Conservation (phyloP, 345 rosid species). For the Excoecaria agallocha region DNA sequence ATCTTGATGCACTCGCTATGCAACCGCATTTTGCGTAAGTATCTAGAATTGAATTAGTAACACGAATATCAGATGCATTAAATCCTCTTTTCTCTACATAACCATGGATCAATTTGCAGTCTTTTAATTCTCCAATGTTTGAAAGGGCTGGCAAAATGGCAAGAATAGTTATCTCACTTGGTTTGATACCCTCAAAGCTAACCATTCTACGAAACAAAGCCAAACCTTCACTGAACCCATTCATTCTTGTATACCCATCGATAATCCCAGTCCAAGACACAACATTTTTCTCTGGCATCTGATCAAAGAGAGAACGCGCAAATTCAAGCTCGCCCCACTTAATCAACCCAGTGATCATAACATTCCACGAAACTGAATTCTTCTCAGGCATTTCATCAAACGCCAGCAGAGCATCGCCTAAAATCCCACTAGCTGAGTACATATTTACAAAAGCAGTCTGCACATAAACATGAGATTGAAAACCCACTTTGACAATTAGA, state of each 20-base stretch:
- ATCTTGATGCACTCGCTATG: slow-evolving; percentile 48
- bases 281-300: slow-evolving; percentile 60
- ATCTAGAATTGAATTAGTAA: slow-evolving; percentile 60
- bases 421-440: slow-evolving; percentile 38
- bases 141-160: slow-evolving; percentile 65
- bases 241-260: slow-evolving; percentile 63
- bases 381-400: slow-evolving; percentile 71
- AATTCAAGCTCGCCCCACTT: slow-evolving; percentile 53
- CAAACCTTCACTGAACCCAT: slow-evolving; percentile 50
- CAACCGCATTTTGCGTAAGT: slow-evolving; percentile 78
- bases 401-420: slow-evolving; percentile 37
- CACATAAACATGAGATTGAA: slow-evolving; percentile 57
- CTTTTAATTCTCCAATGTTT: slow-evolving; percentile 42
- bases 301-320: slow-evolving; percentile 56
- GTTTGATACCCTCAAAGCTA: slow-evolving; percentile 43
- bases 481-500: slow-evolving; percentile 54
- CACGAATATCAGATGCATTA: slow-evolving; percentile 50
- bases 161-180: slow-evolving; percentile 61
- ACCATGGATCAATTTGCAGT: slow-evolving; percentile 59
- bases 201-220: slow-evolving; percentile 67
- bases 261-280: slow-evolving; percentile 84
- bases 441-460: slow-evolving; percentile 57
- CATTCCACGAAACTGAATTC: slow-evolving; percentile 75
- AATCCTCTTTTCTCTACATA: slow-evolving; percentile 63
- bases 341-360: slow-evolving; percentile 64